Conservation (phyloP, 345 rosid genomes). For the Camelina laxa region DNA sequence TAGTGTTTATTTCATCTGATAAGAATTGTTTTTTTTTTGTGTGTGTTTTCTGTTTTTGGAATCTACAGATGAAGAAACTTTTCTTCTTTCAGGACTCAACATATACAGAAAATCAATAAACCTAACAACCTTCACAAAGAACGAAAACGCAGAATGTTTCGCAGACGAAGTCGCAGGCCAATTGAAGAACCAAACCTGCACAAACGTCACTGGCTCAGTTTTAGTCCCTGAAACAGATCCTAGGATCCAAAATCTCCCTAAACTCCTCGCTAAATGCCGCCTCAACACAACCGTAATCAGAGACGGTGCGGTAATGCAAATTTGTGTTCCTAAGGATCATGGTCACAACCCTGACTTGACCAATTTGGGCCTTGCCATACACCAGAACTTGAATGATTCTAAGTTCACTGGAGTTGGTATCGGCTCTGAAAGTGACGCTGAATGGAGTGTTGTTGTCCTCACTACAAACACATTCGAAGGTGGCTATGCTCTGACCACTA, state of each 20-base stretch:
- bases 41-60: no score
- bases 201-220: constrained; percentile 71
- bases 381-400: constrained; percentile 56
- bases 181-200: constrained; percentile 75
- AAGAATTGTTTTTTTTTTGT: no score
- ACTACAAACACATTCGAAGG: constrained; percentile 70
- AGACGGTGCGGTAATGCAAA: constrained; percentile 73
- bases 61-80: no score
- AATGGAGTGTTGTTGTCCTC: constrained; percentile 83
- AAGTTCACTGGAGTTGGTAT: constrained; percentile 72
- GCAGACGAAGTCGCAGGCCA: constrained; percentile 74
- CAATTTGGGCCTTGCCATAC: constrained; percentile 50
- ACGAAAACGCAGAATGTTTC: constrained; percentile 78
- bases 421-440: constrained; percentile 36
- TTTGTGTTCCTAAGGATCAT: constrained; percentile 77
- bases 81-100: no score
- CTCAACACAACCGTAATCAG: constrained; percentile 65
- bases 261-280: constrained; percentile 59
- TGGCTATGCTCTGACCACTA: constrained; percentile 52
- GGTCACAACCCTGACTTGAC: constrained; percentile 13
- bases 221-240: constrained; percentile 79
- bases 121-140: constrained; percentile 55
- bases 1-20: no score
- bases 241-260: constrained; percentile 55
- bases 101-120: constrained; percentile 55